These are phyloP conservation scores for Naganishia vishniacii DNA, from an alignment of 768 basidiomycete species.

Conservation along the genomic window DNA sequence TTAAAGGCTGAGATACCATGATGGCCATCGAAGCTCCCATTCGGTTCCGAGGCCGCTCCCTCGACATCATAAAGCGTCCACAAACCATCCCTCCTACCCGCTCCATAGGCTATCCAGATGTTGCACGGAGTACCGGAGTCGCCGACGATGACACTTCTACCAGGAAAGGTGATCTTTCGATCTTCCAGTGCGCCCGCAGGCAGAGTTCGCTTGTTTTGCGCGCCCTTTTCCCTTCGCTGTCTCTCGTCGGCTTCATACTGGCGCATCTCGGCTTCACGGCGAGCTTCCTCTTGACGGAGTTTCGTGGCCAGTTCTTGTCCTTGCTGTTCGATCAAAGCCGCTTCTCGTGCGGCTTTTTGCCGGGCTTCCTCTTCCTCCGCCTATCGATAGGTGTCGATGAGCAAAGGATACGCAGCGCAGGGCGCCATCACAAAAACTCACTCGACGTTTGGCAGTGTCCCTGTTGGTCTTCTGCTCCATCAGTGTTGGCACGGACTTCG, in stretches of 20 bases:
- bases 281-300: constrained; percentile 17
- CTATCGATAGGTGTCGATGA: not conserved
- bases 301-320: constrained; percentile 1
- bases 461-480: constrained; percentile 45
- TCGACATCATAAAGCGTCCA: constrained; percentile 44
- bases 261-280: constrained; percentile 9
- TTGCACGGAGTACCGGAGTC: constrained; percentile 10
- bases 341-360: constrained; percentile 1
- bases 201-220: constrained; percentile 1
- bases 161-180: not conserved
- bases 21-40: not conserved
- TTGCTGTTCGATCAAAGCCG: not conserved
- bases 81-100: constrained; percentile 32
- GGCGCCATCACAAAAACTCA: constrained; percentile 25
- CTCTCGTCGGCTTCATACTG: constrained; percentile 20
- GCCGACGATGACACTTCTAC: constrained; percentile 10
- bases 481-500: constrained; percentile 36
- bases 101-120: constrained; percentile 32
- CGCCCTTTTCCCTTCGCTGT: constrained; percentile 1
- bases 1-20: not conserved
- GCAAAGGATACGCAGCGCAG: not conserved
- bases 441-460: constrained; percentile 40
- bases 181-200: not conserved
- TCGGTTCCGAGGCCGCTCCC: constrained; percentile 18
- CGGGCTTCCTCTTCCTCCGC: constrained; percentile 13